Evolutionary conservation across 352 stramenopile species (phyloP).

Genomic region (Globisporangium acanthophoron): DNA sequence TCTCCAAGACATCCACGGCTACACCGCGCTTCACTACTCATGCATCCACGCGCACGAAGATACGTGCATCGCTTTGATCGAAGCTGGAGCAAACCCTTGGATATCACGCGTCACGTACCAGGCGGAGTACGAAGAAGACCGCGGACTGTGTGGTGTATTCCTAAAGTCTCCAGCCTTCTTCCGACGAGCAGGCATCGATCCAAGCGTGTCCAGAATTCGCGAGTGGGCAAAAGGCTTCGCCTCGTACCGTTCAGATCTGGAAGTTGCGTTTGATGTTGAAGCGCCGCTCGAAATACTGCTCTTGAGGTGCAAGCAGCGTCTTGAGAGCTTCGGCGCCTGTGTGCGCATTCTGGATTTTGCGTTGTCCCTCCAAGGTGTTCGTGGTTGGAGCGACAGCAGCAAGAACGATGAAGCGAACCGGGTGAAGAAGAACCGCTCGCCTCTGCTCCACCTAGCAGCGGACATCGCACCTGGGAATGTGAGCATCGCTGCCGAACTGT

Average conservation of each 20-base stretch:
- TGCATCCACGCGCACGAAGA: slow-evolving; percentile 27
- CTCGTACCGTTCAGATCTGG: neutral
- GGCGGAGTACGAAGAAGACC: slow-evolving; percentile 5
- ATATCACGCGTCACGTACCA: slow-evolving; percentile 20
- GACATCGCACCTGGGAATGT: slow-evolving; percentile 36
- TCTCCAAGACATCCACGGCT: slow-evolving; percentile 42
- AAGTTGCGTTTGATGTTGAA: slow-evolving; percentile 19
- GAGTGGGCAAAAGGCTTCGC: neutral
- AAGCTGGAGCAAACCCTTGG: slow-evolving; percentile 19
- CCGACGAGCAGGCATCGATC: neutral
- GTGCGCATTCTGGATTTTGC: slow-evolving; percentile 13
- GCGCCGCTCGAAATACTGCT: slow-evolving; percentile 21
- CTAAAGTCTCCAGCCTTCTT: slow-evolving; percentile 21
- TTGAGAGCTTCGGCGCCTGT: slow-evolving; percentile 5
- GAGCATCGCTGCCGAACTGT: slow-evolving; percentile 49
- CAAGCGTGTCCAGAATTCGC: slow-evolving; percentile 5
- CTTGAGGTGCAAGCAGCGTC: slow-evolving; percentile 11
- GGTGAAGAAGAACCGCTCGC: slow-evolving; percentile 19
- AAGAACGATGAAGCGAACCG: neutral
- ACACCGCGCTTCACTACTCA: slow-evolving; percentile 53
- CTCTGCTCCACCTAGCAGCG: slow-evolving; percentile 46
- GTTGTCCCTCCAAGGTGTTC: neutral
- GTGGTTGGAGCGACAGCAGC: neutral
- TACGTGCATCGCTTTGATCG: slow-evolving; percentile 25
- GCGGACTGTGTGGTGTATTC: slow-evolving; percentile 25